Conservation (phyloP, 192 early-diverging fungal genomes). For the Backusella circina region DNA sequence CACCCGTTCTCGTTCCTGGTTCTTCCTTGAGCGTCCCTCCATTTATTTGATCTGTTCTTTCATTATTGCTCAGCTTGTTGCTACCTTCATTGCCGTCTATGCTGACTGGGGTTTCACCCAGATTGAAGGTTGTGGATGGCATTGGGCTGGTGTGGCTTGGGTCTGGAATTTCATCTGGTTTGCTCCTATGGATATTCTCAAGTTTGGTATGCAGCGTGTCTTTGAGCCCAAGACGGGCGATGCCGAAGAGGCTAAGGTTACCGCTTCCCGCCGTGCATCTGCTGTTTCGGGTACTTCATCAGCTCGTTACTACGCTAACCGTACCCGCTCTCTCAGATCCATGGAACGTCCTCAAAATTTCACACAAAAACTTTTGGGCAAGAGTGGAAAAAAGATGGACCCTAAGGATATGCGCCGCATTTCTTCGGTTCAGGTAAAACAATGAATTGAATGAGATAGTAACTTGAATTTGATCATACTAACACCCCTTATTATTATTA, state of each 20-base stretch:
- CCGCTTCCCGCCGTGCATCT: conserved; percentile 20
- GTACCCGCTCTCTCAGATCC: conserved; percentile 19
- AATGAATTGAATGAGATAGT: not conserved
- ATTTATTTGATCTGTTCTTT: conserved; percentile 56
- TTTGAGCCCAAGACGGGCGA: conserved; percentile 45
- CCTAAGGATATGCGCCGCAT: conserved; percentile 66
- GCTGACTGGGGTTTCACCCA: conserved; percentile 78
- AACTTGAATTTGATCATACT: too few relatives aligned
- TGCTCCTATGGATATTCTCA: conserved; percentile 67
- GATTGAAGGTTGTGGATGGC: conserved; percentile 60
- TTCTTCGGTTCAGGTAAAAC: conserved; percentile 59
- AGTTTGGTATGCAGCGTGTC: conserved; percentile 56
- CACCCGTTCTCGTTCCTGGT: conserved; percentile 65
- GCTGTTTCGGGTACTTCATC: conserved; percentile 30
- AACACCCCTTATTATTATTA: not conserved
- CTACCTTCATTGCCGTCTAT: conserved; percentile 74
- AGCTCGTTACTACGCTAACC: conserved; percentile 35
- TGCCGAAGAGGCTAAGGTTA: not conserved
- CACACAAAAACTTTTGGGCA: not conserved
- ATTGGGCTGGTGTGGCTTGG: conserved; percentile 66
- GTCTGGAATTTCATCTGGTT: conserved; percentile 75
- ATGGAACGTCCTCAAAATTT: conserved; percentile 23
- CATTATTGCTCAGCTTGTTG: conserved; percentile 61
- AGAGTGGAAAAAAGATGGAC: conserved; percentile 56
- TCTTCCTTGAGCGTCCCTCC: conserved; percentile 64